Evolutionary conservation across 768 basidiomycete genomes (phyloP).

Genomic region (Boletus pseudo-olivaceus): DNA sequence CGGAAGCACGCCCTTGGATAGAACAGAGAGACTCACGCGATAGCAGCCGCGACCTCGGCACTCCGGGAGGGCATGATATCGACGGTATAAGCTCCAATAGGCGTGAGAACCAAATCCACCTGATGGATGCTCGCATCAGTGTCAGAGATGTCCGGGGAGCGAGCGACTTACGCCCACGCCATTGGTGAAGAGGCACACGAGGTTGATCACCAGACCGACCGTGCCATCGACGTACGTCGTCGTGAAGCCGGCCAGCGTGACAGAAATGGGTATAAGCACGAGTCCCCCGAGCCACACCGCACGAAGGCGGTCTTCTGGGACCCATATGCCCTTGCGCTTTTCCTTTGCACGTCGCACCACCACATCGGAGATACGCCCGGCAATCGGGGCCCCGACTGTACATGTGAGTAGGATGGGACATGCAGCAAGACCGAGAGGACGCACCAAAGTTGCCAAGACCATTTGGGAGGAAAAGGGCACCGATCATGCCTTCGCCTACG

Average conservation of each 20-base stretch:
- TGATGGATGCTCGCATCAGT: conserved; percentile 20
- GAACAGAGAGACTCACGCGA: conserved; percentile 38
- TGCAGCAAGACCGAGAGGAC: neutral
- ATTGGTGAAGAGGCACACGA: conserved; percentile 59
- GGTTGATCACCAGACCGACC: conserved; percentile 46
- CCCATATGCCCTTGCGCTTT: conserved; percentile 53
- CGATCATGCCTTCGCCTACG: conserved; percentile 19
- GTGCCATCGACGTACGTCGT: conserved; percentile 48
- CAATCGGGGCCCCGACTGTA: conserved; percentile 56
- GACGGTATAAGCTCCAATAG: conserved; percentile 53
- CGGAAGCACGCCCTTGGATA: neutral
- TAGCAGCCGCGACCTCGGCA: conserved; percentile 61
- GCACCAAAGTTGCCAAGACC: conserved; percentile 27
- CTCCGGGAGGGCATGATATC: conserved; percentile 60
- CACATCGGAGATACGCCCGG: conserved; percentile 57
- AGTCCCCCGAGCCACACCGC: conserved; percentile 46
- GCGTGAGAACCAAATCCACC: conserved; percentile 57
- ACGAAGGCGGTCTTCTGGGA: conserved; percentile 66
- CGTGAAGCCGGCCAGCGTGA: conserved; percentile 47
- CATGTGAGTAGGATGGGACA: neutral
- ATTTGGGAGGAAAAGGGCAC: conserved; percentile 23
- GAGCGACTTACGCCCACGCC: conserved; percentile 53
- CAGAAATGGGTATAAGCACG: conserved; percentile 50
- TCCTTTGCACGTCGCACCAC: conserved; percentile 47
- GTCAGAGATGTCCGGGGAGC: neutral